Evolutionary conservation across 192 early-diverging fungal genomes (phyloP).

Genomic region (Dissophora globulifera): DNA sequence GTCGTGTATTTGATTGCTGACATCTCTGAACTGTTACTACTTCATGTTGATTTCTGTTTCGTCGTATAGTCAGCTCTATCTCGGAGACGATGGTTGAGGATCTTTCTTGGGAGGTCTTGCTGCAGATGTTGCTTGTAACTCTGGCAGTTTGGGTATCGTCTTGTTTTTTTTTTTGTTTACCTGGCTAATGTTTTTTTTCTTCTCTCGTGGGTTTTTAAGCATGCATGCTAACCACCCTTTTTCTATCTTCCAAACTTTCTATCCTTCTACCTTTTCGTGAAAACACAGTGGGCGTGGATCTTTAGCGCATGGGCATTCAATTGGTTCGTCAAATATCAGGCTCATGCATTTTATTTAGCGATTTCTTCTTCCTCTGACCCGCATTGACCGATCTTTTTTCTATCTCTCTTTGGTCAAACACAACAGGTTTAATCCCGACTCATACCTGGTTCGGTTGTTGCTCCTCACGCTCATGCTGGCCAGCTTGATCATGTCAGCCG

Average conservation of each 20-base stretch:
- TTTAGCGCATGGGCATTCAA: constrained; percentile 34
- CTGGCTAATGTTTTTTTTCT: neutral
- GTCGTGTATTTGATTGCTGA: no score
- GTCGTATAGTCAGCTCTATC: constrained; percentile 40
- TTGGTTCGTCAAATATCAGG: no score
- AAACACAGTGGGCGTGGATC: constrained; percentile 41
- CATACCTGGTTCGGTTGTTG: constrained; percentile 31
- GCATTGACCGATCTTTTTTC: neutral
- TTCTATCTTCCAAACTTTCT: neutral
- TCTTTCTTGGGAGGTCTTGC: constrained; percentile 17
- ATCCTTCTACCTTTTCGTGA: neutral
- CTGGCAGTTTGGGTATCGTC: constrained; percentile 36
- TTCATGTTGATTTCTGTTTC: no score
- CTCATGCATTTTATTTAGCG: neutral
- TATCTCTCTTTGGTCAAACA: neutral
- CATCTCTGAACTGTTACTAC: no score
- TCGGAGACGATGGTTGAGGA: constrained; percentile 34
- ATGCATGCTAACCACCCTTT: neutral
- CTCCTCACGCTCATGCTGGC: constrained; percentile 26
- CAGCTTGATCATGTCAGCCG: constrained; percentile 33
- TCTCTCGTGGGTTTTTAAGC: neutral
- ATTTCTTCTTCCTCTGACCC: neutral
- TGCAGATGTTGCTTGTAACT: constrained; percentile 36
- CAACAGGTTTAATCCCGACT: constrained; percentile 45
- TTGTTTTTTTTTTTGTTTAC: neutral